Evolutionary conservation across 345 rosid species (phyloP).

Genomic region (Eucalyptus pauciflora): DNA sequence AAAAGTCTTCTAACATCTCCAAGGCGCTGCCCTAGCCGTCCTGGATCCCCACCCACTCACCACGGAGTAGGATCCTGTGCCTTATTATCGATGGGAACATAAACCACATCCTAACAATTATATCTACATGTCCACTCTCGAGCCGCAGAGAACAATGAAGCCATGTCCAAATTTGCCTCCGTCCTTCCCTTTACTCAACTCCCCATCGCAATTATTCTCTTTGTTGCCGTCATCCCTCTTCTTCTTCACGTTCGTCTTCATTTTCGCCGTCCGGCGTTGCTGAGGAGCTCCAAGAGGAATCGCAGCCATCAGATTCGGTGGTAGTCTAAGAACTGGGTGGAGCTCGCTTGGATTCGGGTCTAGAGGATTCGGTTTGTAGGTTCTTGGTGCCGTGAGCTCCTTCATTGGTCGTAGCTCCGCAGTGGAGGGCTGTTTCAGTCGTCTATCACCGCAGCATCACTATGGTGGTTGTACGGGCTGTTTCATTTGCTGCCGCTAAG

Average conservation of each 20-base stretch:
- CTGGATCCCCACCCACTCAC: too few species aligned
- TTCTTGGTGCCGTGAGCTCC: background rate
- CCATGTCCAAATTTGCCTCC: background rate
- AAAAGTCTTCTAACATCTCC: too few species aligned
- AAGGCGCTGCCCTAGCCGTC: rapidly evolving
- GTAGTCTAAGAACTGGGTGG: background rate
- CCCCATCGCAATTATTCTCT: background rate
- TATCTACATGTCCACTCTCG: background rate
- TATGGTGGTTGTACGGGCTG: background rate
- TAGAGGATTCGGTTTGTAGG: background rate
- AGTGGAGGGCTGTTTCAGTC: background rate
- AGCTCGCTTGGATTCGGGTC: background rate
- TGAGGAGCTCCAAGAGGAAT: background rate
- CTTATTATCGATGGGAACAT: too few species aligned
- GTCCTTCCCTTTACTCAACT: background rate
- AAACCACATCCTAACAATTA: background rate
- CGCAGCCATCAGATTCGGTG: background rate
- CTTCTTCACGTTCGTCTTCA: background rate
- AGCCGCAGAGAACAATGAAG: background rate
- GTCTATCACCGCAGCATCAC: background rate
- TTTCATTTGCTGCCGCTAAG: background rate
- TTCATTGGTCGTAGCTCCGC: background rate
- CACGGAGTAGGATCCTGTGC: too few species aligned
- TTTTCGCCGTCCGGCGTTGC: background rate
- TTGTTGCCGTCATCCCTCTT: background rate